Evolutionary conservation across 2,329 filamentous ascomycete genomes (phyloP).

Genomic region (Colletotrichum abscissum): DNA sequence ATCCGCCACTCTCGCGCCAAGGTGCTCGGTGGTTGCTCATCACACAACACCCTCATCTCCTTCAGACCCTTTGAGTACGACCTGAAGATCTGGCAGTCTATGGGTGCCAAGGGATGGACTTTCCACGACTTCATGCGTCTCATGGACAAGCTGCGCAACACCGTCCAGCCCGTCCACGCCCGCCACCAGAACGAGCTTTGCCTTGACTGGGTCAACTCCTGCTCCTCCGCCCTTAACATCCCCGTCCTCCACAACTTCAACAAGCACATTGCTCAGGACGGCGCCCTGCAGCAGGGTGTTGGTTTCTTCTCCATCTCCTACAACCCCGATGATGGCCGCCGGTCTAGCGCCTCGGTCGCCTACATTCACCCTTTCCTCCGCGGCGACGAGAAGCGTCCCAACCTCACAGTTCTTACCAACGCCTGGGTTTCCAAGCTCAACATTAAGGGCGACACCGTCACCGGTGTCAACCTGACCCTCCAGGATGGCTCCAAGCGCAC

Average conservation of each 20-base stretch:
- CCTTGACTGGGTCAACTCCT: constrained; percentile 88
- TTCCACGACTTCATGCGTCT: constrained; percentile 87
- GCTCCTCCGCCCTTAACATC: constrained; percentile 81
- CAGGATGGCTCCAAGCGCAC: constrained; percentile 63
- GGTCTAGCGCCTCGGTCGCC: constrained; percentile 88
- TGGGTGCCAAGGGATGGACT: constrained; percentile 87
- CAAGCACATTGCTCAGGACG: constrained; percentile 79
- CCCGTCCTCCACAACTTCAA: constrained; percentile 90
- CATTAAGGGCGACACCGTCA: constrained; percentile 75
- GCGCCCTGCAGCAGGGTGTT: constrained; percentile 79
- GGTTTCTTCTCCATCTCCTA: constrained; percentile 94
- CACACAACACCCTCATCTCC: constrained; percentile 93
- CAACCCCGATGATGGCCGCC: constrained; percentile 87
- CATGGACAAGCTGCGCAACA: constrained; percentile 87
- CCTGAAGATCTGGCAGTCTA: constrained; percentile 82
- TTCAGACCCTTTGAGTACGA: constrained; percentile 94
- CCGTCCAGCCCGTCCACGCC: constrained; percentile 87
- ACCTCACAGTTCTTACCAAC: constrained; percentile 87
- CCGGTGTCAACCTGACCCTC: constrained; percentile 76
- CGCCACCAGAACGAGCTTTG: constrained; percentile 91
- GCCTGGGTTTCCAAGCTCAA: constrained; percentile 89
- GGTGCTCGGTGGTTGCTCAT: constrained; percentile 91
- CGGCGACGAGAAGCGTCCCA: constrained; percentile 83
- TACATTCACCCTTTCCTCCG: constrained; percentile 93
- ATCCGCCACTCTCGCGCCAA: constrained; percentile 94